Conservation (phyloP, 768 basidiomycete species). For the Fibroporia radiculosa region DNA sequence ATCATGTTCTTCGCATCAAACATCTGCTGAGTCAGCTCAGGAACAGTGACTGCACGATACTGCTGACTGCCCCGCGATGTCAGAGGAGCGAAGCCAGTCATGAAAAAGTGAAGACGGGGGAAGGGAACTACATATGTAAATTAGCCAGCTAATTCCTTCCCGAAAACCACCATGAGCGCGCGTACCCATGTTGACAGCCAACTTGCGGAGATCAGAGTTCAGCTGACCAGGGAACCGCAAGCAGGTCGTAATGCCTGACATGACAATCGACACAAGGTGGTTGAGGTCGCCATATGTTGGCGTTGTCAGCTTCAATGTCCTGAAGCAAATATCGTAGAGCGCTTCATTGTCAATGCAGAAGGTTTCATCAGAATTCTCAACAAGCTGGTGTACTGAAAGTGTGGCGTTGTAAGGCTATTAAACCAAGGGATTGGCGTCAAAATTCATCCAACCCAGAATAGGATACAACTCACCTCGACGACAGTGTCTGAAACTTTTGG, state of each 20-base stretch:
- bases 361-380: conserved; percentile 99
- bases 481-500: conserved; percentile 99
- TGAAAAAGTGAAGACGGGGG: conserved; percentile 99
- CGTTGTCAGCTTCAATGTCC: conserved; percentile 91
- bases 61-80: conserved; percentile 91
- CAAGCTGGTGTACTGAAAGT: conserved; percentile 95
- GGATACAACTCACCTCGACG: conserved; percentile 58
- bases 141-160: conserved; percentile 2
- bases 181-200: conserved; percentile 98
- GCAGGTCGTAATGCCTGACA: conserved; percentile 98
- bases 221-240: conserved; percentile 99
- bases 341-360: conserved; percentile 99
- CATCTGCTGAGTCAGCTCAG: conserved; percentile 98
- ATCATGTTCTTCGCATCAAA: conserved; percentile 99
- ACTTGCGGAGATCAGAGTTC: conserved; percentile 96
- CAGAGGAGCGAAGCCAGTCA: conserved; percentile 92
- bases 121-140: conserved; percentile 62
- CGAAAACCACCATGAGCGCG: conserved; percentile 10
- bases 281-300: conserved; percentile 98
- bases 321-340: conserved; percentile 98
- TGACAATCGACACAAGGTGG: conserved; percentile 95
- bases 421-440: not conserved
- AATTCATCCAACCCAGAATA: not conserved
- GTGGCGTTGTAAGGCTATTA: conserved; percentile 94
- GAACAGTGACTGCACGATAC: conserved; percentile 95